These are phyloP conservation scores for Madurella fahalii DNA, from an alignment of 2,329 filamentous ascomycete species.

Conservation along the genomic window DNA sequence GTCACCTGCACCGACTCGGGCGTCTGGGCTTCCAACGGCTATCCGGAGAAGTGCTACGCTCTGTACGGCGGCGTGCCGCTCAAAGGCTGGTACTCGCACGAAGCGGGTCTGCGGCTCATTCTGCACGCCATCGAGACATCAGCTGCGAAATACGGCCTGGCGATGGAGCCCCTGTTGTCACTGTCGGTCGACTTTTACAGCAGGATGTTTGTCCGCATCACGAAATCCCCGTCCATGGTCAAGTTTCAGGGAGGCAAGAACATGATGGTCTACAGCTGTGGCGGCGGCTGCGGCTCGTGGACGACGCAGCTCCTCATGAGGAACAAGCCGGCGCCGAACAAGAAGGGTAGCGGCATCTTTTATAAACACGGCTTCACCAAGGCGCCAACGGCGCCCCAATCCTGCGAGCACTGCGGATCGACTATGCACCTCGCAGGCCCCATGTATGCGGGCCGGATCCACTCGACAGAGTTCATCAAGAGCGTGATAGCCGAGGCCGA, in stretches of 20 bases:
- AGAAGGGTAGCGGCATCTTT: constrained; percentile 63
- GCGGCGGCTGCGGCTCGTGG: constrained; percentile 88
- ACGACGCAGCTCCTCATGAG: constrained; percentile 72
- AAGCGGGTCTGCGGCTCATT: constrained; percentile 82
- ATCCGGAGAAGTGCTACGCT: constrained; percentile 88
- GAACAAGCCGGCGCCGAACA: constrained; percentile 62
- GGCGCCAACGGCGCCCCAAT: constrained; percentile 61
- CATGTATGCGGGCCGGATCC: constrained; percentile 90
- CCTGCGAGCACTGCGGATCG: constrained; percentile 78
- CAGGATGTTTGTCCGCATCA: constrained; percentile 79
- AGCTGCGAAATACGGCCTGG: constrained; percentile 78
- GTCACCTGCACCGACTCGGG: constrained; percentile 96
- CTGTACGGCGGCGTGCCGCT: constrained; percentile 88
- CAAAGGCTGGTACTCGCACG: constrained; percentile 82
- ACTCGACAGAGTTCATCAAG: constrained; percentile 78
- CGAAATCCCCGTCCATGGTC: constrained; percentile 75
- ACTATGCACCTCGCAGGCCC: constrained; percentile 87
- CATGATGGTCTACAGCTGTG: constrained; percentile 90
- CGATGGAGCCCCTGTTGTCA: constrained; percentile 86
- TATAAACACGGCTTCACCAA: constrained; percentile 76
- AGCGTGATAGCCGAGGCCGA: constrained; percentile 71
- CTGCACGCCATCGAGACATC: constrained; percentile 75
- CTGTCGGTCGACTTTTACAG: constrained; percentile 96
- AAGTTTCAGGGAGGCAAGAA: constrained; percentile 89
- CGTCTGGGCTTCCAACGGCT: constrained; percentile 90